A percentile compares a stretch with the other conserved stretches of the same genome.
These are phyloP conservation scores for Zygosaccharomyces sapae DNA, from an alignment of 1,139 yeast genomes.

Conservation along the genomic window DNA sequence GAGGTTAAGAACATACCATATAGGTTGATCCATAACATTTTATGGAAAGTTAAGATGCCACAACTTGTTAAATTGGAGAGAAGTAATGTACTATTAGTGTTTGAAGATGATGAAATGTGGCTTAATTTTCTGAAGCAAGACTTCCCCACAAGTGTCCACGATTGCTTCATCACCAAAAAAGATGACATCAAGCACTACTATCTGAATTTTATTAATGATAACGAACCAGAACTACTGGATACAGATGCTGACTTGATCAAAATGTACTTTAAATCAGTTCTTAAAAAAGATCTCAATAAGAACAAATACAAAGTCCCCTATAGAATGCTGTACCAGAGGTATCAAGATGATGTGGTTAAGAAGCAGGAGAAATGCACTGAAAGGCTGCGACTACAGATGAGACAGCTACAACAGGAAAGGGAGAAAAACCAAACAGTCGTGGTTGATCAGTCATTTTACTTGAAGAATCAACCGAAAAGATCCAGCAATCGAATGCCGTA, in stretches of 20 bases:
- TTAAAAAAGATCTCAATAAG: slow-evolving; percentile 21
- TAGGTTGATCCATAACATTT: slow-evolving; percentile 44
- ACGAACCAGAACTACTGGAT: slow-evolving; percentile 13
- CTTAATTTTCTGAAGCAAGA: slow-evolving; percentile 42
- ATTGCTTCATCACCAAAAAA: slow-evolving; percentile 22
- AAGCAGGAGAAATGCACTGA: slow-evolving; percentile 51
- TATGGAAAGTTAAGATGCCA: slow-evolving; percentile 44
- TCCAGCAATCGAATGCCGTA: neutral
- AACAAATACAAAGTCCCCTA: slow-evolving; percentile 38
- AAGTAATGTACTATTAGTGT: slow-evolving; percentile 43
- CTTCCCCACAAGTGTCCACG: slow-evolving; percentile 42
- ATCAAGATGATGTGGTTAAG: slow-evolving; percentile 43
- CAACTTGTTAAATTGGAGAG: slow-evolving; percentile 47
- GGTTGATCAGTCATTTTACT: slow-evolving; percentile 33
- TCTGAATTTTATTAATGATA: slow-evolving; percentile 14
- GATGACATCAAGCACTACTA: slow-evolving; percentile 24
- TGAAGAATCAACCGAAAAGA: slow-evolving; percentile 14
- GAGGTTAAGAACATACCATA: slow-evolving; percentile 51
- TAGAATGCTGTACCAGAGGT: slow-evolving; percentile 42
- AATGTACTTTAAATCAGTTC: slow-evolving; percentile 12
- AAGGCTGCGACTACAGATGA: slow-evolving; percentile 45
- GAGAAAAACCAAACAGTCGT: slow-evolving; percentile 44
- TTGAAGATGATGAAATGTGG: slow-evolving; percentile 56
- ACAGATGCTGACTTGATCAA: slow-evolving; percentile 15
- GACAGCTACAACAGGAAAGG: slow-evolving; percentile 43